Base-by-base conservation (phyloP, 306 rosid species). In the Neltuma alba region DNA sequence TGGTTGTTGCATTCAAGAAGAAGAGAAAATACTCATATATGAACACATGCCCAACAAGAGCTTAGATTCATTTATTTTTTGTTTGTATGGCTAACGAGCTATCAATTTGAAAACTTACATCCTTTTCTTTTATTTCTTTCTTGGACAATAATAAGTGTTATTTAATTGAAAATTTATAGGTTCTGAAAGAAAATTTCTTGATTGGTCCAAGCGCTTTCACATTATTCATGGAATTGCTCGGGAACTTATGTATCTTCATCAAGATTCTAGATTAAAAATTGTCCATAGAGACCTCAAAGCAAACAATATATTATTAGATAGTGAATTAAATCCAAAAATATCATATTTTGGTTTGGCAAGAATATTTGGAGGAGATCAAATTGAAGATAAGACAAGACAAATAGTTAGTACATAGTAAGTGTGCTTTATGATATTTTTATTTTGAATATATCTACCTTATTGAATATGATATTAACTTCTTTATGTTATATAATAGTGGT, bases 1-100 rank as follows among this genome's bases (percentile, higher is more conserved):
- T 28, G 65, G 37, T 28, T 60, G 65, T 60, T 60, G 65, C 15
- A 60, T 60, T 27, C 18, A 60, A 27, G 37, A 37, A 60, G 65
- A 60, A 3, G 65, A 60, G n/a, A 60, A 28, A 60, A 60, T 60
- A 37, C 65, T 60, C 65, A 60, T 60, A 27, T 60, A 60, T 60
- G 65, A 60, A 28, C 28, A 60, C 4, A 60, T 60, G 65, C n/a
- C 65, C 37, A 60, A 60, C 20, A 60, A 28, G 65, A 60, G 36
- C 65, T 60, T 60, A 60, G 65, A 60, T 28, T 60, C 37, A 28
- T 62, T 62, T 16, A 30, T 31, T 62, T 62, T 62, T 62, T 21
- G 68, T 62, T 30, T 31, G 40, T 62, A 15, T 31, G 2, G 16
- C 21, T 57, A 4, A 23, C 23, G 28, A 57, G 25, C 16, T 23